A percentile compares a stretch with the other conserved stretches of the same genome.
Conservation (phyloP, 257 asterid species). For the Paulownia fortunei region DNA sequence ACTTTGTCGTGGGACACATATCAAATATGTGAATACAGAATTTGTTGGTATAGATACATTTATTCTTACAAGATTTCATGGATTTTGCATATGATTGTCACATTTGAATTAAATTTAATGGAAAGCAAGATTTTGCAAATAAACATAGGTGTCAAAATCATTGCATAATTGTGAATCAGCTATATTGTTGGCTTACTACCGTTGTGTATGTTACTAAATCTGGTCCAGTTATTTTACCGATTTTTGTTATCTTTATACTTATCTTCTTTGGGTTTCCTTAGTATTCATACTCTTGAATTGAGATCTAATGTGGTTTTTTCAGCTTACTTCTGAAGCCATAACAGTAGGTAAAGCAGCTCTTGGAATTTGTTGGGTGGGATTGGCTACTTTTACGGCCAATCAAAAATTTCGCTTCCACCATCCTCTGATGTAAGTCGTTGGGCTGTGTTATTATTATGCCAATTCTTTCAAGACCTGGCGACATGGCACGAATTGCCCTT, state of each 20-base stretch:
- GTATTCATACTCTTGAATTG: conserved; percentile 21
- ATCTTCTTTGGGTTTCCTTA: conserved; percentile 1
- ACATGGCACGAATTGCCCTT: conserved; percentile 1
- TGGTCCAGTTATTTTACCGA: not conserved
- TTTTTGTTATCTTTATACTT: not conserved
- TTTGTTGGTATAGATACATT: conserved; percentile 11
- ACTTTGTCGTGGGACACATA: conserved; percentile 11
- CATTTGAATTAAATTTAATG: conserved; percentile 1
- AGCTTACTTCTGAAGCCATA: conserved; percentile 71
- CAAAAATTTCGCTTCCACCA: conserved; percentile 78
- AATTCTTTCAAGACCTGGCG: conserved; percentile 5
- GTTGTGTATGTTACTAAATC: not conserved
- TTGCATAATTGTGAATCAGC: conserved; percentile 11
- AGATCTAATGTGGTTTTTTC: conserved; percentile 45
- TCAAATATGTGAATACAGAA: conserved; percentile 13
- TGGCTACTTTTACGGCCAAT: conserved; percentile 95
- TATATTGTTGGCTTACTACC: conserved; percentile 5
- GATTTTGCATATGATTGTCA: conserved; percentile 7
- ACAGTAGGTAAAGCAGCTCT: conserved; percentile 84
- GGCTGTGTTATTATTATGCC: conserved; percentile 16
- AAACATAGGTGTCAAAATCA: conserved; percentile 6
- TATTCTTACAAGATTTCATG: not conserved
- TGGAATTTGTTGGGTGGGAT: conserved; percentile 93
- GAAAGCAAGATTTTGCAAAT: conserved; percentile 5
- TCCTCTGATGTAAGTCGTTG: conserved; percentile 63